These are phyloP conservation scores for Aspergillus ochraceoroseus DNA, from an alignment of 2,329 filamentous ascomycete genomes.

Conservation along the genomic window DNA sequence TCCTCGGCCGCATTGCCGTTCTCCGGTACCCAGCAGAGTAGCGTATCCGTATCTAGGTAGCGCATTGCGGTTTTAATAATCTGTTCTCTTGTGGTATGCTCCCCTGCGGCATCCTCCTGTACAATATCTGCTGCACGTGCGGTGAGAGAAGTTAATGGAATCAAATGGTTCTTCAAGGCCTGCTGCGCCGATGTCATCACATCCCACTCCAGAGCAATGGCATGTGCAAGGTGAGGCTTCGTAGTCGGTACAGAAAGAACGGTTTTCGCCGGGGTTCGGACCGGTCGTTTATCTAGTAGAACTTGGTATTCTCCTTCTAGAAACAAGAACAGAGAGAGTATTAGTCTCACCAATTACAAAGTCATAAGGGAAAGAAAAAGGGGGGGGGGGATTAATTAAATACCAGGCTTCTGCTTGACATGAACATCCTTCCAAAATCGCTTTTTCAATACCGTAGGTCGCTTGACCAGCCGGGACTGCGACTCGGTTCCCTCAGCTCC, in stretches of 20 bases:
- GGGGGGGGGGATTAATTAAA: constrained; percentile 1
- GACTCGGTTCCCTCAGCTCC: constrained; percentile 7
- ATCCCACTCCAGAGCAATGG: constrained; percentile 92
- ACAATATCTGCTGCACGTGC: constrained; percentile 79
- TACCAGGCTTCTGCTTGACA: constrained; percentile 64
- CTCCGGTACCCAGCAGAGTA: constrained; percentile 81
- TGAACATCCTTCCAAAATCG: constrained; percentile 86
- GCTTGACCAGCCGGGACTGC: constrained; percentile 29
- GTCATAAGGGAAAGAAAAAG: background rate
- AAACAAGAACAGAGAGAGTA: background rate
- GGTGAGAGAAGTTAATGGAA: constrained; percentile 80
- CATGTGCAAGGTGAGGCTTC: constrained; percentile 77
- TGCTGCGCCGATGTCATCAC: constrained; percentile 74
- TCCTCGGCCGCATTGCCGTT: constrained; percentile 50
- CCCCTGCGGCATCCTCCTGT: constrained; percentile 56
- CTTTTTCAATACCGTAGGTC: constrained; percentile 52
- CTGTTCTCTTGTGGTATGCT: constrained; percentile 53
- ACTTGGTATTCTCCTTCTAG: constrained; percentile 54
- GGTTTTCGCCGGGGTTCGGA: constrained; percentile 70
- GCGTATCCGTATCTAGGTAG: constrained; percentile 85
- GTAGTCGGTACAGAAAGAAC: constrained; percentile 66
- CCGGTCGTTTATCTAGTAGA: constrained; percentile 69
- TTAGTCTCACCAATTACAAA: constrained; percentile 8
- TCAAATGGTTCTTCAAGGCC: constrained; percentile 77
- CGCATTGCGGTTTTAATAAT: constrained; percentile 68